Base-by-base conservation (phyloP, 768 basidiomycete genomes). In the Infundibulicybe gibba region DNA sequence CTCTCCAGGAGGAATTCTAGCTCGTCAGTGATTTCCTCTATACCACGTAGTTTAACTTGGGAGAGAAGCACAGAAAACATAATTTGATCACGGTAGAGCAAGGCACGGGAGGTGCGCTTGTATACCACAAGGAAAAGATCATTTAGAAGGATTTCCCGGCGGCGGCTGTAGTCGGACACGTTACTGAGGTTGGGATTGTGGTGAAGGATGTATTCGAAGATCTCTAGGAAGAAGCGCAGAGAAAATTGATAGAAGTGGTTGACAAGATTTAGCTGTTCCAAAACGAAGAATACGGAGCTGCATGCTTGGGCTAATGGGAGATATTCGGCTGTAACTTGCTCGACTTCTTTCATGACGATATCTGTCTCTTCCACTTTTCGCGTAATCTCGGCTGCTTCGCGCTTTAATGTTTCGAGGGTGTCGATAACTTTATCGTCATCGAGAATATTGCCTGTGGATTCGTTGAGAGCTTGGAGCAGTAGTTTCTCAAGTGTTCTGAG, bases 201-300 rank as follows among this genome's bases (percentile, higher is more conserved):
- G 54, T 88, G 87, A 6, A 98, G 79, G 48, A 95, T 83, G 56
- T 88, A 91, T 68, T 98, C 92, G 68, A 99, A 99, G 60, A 97
- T 95, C 62, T 97, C 95, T 49, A 98, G 79, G 87, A 99, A 99
- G 77, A 95, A 97, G 21, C 77, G 86, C 40, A 99, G 77, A 2
- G 97, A 98, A 75, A 99, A 99, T 64, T 97, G 92, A 61, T 99
- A 99, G 73, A 98, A 98, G 67, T 97, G 95, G 60, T 95, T 92
- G 71, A 97, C 81, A 44, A 87, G 76, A 61, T 91, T 87, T 42
- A 98, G 78, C 59, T 97, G 94, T 59, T 98, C 95, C 56, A 99
- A 73, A 49, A 95, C 88, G 70, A 99, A 99, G 80, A 91, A 99
- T 37, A 97, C 85, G 1, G 92, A 84, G 62, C 94, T 95, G 76